Evolutionary conservation across 1,284 basidiomycete species (phyloP), one percentile per base, ranked within the genome.

Genomic region (Ustanciosporium gigantosporum): DNA sequence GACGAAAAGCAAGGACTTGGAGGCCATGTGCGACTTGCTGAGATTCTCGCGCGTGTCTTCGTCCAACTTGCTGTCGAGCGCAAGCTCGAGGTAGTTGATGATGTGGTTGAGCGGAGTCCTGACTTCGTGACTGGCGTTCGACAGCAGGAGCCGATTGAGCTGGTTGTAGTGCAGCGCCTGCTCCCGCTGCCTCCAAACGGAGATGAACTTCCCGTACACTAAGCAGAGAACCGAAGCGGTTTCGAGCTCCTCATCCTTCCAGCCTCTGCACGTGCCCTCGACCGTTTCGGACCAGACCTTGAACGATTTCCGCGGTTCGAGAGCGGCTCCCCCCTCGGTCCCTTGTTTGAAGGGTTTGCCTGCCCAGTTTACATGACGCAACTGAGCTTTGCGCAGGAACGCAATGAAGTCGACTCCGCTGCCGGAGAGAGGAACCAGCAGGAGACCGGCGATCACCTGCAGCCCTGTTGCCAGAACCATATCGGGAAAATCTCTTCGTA

Each of bases 91-190:
- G 68, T 90, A 91, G 76, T 88, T 90, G 76, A 81, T 81, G 47
- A 74, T 72, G 51, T 74, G 71, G 34, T 74, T 72, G 41, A 74
- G 67, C 36, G 71, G 71, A 22, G 71, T 74, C 5, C 71, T 73
- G 83, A 89, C 88, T 81, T 91, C 90, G 76, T 92, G 90, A 62
- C 85, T 88, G 5, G 90, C 90, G 77, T 93, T 92, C n/a, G 88
- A 88, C 15, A 92, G 79, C 36, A 93, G 72, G 3, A 92, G 80
- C 44, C 87, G 87, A 15, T 89, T 90, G 41, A 92, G 80, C 75
- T 88, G 88, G 40, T 86, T 91, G 13, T 84, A 85, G 73, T 86
- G 85, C 58, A 90, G 78, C 14, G 88, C 88, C 32, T 81, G 85
- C 78, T 91, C 88, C 71, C 90, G 89, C 75, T 91, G 87, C 62